Percentiles rank a stretch among this genome's conserved stretches.
Conservation (phyloP, 371 early-diverging fungal species). For the Lichtheimia corymbifera region DNA sequence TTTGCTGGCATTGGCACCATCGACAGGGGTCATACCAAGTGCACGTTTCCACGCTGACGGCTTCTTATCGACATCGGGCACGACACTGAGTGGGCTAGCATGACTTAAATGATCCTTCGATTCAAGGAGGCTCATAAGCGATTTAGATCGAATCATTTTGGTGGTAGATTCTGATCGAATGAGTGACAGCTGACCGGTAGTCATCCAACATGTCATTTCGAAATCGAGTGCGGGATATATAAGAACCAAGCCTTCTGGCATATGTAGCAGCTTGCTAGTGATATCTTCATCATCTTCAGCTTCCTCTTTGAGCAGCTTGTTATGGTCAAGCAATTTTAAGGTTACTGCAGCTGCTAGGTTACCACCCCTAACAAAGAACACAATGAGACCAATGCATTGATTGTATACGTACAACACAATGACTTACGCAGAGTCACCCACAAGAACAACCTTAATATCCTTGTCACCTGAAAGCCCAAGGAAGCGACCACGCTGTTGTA, state of each 20-base stretch:
- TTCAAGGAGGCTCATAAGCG: constrained; percentile 49
- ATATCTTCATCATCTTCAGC: constrained; percentile 25
- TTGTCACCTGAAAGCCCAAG: constrained; percentile 68
- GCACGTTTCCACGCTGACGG: constrained; percentile 35
- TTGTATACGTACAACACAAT: background rate
- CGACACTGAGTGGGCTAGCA: constrained; percentile 56
- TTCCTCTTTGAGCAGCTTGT: constrained; percentile 22
- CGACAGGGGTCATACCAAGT: constrained; percentile 19
- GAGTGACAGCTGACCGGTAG: constrained; percentile 61
- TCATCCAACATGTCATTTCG: constrained; percentile 91
- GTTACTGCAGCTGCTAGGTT: constrained; percentile 73
- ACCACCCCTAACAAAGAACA: constrained; percentile 62
- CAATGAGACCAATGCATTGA: background rate
- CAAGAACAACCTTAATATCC: constrained; percentile 60
- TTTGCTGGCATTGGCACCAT: background rate
- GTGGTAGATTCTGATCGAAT: constrained; percentile 47
- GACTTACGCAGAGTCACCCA: constrained; percentile 94
- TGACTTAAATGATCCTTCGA: constrained; percentile 61
- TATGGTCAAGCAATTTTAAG: constrained; percentile 66
- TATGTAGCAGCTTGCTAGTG: constrained; percentile 21
- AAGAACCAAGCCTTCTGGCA: constrained; percentile 72
- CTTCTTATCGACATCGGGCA: constrained; percentile 50
- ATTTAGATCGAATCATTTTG: constrained; percentile 62
- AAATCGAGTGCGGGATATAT: constrained; percentile 91
- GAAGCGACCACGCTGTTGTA: constrained; percentile 66